phyloP scores from a whole-genome alignment of 2,329 filamentous ascomycete species.

The Hortaea werneckii region DNA sequence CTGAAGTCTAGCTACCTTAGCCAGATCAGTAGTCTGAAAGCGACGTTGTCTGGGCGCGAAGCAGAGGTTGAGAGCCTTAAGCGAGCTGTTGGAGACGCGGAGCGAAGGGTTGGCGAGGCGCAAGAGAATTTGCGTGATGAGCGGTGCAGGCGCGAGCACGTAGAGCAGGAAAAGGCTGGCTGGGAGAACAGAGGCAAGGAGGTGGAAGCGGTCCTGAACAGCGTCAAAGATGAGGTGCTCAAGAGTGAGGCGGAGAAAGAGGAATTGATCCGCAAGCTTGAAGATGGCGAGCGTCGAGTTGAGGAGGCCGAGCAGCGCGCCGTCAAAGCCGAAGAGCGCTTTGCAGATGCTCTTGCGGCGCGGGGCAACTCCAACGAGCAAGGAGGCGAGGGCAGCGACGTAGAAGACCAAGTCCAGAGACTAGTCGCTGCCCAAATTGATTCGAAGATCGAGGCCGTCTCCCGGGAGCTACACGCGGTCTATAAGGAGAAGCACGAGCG shows the following conservation, averaged over 20 bases:
- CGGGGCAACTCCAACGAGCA: constrained; percentile 14
- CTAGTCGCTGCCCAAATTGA: constrained; percentile 60
- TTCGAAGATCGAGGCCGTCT: constrained; percentile 66
- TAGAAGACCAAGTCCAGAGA: constrained; percentile 34
- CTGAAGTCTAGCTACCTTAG: constrained; percentile 85
- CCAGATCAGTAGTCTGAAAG: constrained; percentile 88
- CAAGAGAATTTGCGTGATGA: constrained; percentile 77
- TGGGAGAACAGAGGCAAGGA: constrained; percentile 81
- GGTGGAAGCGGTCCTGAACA: constrained; percentile 70
- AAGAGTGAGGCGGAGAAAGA: constrained; percentile 71
- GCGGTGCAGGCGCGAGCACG: constrained; percentile 56
- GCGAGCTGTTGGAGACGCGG: constrained; percentile 76
- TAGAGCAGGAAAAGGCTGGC: constrained; percentile 63
- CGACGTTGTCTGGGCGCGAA: constrained; percentile 83
- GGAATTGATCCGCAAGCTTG: constrained; percentile 62
- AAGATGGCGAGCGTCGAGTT: constrained; percentile 64
- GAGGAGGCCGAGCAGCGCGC: constrained; percentile 67
- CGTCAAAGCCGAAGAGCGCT: constrained; percentile 53
- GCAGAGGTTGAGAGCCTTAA: constrained; percentile 84
- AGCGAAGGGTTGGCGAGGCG: constrained; percentile 80
- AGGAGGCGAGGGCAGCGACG: constrained; percentile 20
- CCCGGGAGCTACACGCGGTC: constrained; percentile 75
- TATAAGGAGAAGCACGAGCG: constrained; percentile 98
- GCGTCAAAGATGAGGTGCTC: constrained; percentile 72
- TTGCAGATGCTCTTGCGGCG: constrained; percentile 50